Percentiles rank a stretch among this genome's conserved stretches.
Conservation (phyloP, 306 rosid genomes). For the Trifolium dubium region DNA sequence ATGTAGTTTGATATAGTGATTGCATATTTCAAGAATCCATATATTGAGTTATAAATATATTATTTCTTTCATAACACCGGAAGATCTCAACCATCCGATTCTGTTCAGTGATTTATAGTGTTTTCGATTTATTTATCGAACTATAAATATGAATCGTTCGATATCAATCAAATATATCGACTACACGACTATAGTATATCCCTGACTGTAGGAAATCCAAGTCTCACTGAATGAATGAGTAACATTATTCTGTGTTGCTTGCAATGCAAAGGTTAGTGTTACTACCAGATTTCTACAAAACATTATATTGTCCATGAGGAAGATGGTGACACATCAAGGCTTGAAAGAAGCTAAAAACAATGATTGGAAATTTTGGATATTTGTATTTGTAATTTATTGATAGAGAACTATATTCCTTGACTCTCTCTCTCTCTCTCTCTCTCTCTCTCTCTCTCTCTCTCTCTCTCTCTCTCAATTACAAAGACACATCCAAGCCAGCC, state of each 20-base stretch:
- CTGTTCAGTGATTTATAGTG: no score
- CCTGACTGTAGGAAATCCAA: no score
- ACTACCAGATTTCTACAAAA: conserved; percentile 31
- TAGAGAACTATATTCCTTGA: conserved; percentile 50
- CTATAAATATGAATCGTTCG: no score
- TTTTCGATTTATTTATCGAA: no score
- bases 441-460: conserved; percentile 26
- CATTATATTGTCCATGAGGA: conserved; percentile 18
- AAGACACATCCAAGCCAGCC: conserved; percentile 50
- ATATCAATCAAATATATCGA: no score
- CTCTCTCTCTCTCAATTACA: conserved; percentile 25
- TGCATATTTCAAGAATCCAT: conserved; percentile 42
- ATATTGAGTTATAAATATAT: conserved; percentile 35
- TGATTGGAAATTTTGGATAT: conserved; percentile 60
- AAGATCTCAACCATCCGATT: no score
- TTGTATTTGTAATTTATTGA: conserved; percentile 49
- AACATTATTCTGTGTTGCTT: background rate
- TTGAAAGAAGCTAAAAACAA: conserved; percentile 50
- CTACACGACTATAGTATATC: no score
- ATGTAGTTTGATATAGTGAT: conserved; percentile 34
- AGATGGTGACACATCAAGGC: conserved; percentile 40
- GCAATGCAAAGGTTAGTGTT: background rate
- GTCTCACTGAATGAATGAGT: background rate
- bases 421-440: conserved; percentile 25
- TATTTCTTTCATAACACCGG: background rate